phyloP scores from a whole-genome alignment of 768 basidiomycete species.

The Boletus subcaerulescens region DNA sequence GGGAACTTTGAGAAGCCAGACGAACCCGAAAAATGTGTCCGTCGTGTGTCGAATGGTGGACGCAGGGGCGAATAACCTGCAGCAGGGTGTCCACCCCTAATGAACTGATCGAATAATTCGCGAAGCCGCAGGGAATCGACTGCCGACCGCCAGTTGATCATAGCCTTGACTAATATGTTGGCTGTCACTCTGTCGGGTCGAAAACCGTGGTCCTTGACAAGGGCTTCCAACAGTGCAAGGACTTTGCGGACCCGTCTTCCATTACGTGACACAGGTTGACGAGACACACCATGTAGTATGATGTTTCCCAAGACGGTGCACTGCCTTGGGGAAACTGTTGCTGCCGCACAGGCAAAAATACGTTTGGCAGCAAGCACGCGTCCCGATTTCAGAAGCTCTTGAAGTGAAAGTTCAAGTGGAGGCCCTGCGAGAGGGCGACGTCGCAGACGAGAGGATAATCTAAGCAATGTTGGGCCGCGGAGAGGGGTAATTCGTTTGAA shows the following conservation, averaged over 20 bases:
- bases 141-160: conserved; percentile 49
- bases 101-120: conserved; percentile 61
- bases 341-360: conserved; percentile 34
- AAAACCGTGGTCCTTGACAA: conserved; percentile 48
- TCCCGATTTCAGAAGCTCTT: conserved; percentile 30
- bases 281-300: conserved; percentile 47
- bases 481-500: background rate
- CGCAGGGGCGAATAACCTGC: conserved; percentile 25
- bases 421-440: conserved; percentile 1
- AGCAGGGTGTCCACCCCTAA: conserved; percentile 57
- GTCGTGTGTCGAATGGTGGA: conserved; percentile 47
- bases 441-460: conserved; percentile 17
- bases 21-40: background rate
- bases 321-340: conserved; percentile 28
- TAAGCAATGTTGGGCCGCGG: conserved; percentile 12
- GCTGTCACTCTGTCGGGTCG: conserved; percentile 64
- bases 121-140: conserved; percentile 46
- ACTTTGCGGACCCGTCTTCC: conserved; percentile 46
- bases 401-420: conserved; percentile 14
- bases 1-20: conserved; percentile 38
- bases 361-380: conserved; percentile 44
- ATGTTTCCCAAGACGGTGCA: conserved; percentile 54
- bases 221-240: conserved; percentile 37
- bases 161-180: conserved; percentile 63
- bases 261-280: conserved; percentile 35